phyloP scores from a whole-genome alignment of 371 early-diverging fungal genomes.

The Sporodiniella umbellata region DNA sequence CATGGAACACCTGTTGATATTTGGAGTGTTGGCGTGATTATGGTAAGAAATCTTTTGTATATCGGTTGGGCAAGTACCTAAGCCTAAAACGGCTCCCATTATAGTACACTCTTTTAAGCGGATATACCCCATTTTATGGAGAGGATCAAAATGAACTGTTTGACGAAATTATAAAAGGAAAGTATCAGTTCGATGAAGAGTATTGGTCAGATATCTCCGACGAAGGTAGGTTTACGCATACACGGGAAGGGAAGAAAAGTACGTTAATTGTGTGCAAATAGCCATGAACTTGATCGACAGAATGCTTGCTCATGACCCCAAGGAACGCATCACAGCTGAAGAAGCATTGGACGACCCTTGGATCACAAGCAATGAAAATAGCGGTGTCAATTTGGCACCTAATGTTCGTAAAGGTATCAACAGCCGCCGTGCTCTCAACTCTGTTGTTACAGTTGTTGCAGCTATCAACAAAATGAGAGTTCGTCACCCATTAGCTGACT shows the following conservation, averaged over 20 bases:
- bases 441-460: slow-evolving; percentile 21
- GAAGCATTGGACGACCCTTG: slow-evolving; percentile 73
- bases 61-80: neutral
- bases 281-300: slow-evolving; percentile 78
- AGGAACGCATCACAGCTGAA: slow-evolving; percentile 64
- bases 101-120: slow-evolving; percentile 76
- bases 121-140: slow-evolving; percentile 85
- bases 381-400: slow-evolving; percentile 23
- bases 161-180: slow-evolving; percentile 58
- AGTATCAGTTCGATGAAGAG: slow-evolving; percentile 69
- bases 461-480: slow-evolving; percentile 15
- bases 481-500: slow-evolving; percentile 1
- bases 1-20: slow-evolving; percentile 73
- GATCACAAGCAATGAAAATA: slow-evolving; percentile 30
- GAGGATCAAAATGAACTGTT: slow-evolving; percentile 60
- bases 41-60: slow-evolving; percentile 36
- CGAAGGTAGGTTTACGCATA: slow-evolving; percentile 32
- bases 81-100: too few species aligned
- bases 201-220: slow-evolving; percentile 77
- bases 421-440: slow-evolving; percentile 20
- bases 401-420: slow-evolving; percentile 30
- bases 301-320: slow-evolving; percentile 68
- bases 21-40: slow-evolving; percentile 91
- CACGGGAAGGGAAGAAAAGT: neutral
- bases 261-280: slow-evolving; percentile 17